phyloP scores from a whole-genome alignment of 2,329 filamentous ascomycete genomes.

The Ophiocordyceps camponoti-leonardi region DNA sequence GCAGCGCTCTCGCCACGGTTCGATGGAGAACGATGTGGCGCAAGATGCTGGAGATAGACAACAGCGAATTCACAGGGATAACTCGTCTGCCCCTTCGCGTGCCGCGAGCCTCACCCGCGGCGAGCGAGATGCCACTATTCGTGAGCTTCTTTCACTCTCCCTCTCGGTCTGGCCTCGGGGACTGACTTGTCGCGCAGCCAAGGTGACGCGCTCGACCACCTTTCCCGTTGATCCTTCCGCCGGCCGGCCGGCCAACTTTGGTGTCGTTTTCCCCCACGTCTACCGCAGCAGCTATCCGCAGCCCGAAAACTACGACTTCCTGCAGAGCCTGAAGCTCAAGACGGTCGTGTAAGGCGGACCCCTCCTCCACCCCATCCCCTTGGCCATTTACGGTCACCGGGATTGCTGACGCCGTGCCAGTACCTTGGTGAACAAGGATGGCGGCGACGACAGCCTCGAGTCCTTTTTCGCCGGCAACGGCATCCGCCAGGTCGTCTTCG shows the following conservation, averaged over 20 bases:
- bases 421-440: conserved; percentile 47
- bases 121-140: background rate
- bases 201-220: conserved; percentile 4
- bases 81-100: conserved; percentile 2
- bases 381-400: background rate
- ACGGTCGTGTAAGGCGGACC: conserved; percentile 54
- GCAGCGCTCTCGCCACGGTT: conserved; percentile 3
- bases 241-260: conserved; percentile 52
- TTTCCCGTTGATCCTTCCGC: conserved; percentile 8
- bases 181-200: background rate
- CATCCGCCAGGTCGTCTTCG: conserved; percentile 59
- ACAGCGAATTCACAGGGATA: conserved; percentile 4
- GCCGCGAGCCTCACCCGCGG: conserved; percentile 5
- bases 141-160: background rate
- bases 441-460: conserved; percentile 30
- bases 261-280: conserved; percentile 52
- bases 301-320: conserved; percentile 50
- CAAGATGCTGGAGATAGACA: conserved; percentile 10
- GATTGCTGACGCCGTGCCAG: conserved; percentile 16
- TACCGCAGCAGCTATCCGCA: conserved; percentile 73
- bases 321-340: conserved; percentile 52
- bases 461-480: conserved; percentile 47
- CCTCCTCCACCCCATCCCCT: background rate
- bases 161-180: background rate
- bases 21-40: conserved; percentile 11